Evolutionary conservation across 2,329 filamentous ascomycete species (phyloP).

Genomic region (Diaporthe sp.): DNA sequence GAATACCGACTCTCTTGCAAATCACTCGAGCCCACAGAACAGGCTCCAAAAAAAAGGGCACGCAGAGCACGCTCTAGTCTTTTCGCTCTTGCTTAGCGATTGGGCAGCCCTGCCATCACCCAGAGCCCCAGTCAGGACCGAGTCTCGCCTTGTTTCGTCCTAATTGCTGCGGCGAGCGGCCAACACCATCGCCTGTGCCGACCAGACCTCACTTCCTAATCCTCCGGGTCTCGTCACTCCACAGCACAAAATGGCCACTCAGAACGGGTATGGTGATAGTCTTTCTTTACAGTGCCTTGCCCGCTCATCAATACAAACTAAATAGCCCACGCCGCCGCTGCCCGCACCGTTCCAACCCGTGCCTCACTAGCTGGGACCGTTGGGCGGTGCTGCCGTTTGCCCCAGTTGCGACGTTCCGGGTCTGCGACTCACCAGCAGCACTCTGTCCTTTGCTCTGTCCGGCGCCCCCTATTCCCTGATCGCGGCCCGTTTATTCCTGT

Average conservation of each 20-base stretch:
- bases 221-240: constrained; percentile 28
- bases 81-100: background rate
- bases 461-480: constrained; percentile 27
- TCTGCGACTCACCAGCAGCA: background rate
- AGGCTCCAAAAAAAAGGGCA: background rate
- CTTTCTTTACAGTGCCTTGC: constrained; percentile 25
- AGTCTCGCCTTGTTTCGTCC: constrained; percentile 32
- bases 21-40: constrained; percentile 23
- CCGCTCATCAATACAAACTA: constrained; percentile 14
- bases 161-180: constrained; percentile 33
- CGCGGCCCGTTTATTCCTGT: background rate
- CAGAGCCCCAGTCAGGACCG: constrained; percentile 19
- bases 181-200: constrained; percentile 21
- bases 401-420: background rate
- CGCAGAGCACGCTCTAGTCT: background rate
- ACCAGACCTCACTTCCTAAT: constrained; percentile 9
- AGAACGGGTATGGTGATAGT: constrained; percentile 49
- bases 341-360: constrained; percentile 14
- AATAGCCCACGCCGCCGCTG: background rate
- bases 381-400: constrained; percentile 15
- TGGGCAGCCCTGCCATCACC: constrained; percentile 20
- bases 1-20: constrained; percentile 11
- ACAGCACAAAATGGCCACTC: constrained; percentile 48
- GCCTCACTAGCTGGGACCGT: background rate
- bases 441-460: constrained; percentile 11